Base-by-base conservation (phyloP, 177 flowering plant species). In the Vitis hybrid region DNA sequence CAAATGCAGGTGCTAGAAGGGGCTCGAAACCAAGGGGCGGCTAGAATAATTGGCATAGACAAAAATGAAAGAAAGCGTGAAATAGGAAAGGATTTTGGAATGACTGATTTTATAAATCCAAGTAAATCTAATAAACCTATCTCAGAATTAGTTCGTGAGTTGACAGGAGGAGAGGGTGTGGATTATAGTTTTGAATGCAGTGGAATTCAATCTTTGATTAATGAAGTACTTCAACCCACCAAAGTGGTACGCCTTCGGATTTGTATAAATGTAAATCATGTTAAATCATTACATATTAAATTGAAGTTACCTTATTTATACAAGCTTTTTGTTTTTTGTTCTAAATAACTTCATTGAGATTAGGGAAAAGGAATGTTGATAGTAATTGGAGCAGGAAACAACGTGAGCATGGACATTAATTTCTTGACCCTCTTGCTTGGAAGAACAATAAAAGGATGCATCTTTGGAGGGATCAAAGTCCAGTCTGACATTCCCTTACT, bases 21-120 rank as follows among this genome's bases (percentile, higher is more conserved):
- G 63, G 88, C 91, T 2, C 70, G 77, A 66, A 51, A 58, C 12
- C 72, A 48, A 52, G 89, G 87, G 21, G 91, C 91, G 3, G 51
- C 68, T 1, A 83, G 51, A 62, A 86, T 88, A 32, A 83, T 88
- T 3, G 89, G 88, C 5, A 61, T 83, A 1, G 87, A 87, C 66
- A 68, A 68, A 63, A 81, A 81, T 56, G 79, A 76, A 1, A 12
- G 3, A 34, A 82, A 81, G 64, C 48, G 13, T 7, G 82, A 73
- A 56, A 81, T 64, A 57, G 91, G 80, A 11, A 52, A 69, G 51
- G 68, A 63, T 4, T 82, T 82, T 75, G 89, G 89, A 17, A 70
- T 88, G 80, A 86, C 84, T 2, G 80, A 86, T 49, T 88, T 88
- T 62, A 74, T 86, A 56, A 83, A 88, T 40, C 82, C 89, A 0